Conservation (phyloP, 2,329 filamentous ascomycete species). For the Colletotrichum australisinense region DNA sequence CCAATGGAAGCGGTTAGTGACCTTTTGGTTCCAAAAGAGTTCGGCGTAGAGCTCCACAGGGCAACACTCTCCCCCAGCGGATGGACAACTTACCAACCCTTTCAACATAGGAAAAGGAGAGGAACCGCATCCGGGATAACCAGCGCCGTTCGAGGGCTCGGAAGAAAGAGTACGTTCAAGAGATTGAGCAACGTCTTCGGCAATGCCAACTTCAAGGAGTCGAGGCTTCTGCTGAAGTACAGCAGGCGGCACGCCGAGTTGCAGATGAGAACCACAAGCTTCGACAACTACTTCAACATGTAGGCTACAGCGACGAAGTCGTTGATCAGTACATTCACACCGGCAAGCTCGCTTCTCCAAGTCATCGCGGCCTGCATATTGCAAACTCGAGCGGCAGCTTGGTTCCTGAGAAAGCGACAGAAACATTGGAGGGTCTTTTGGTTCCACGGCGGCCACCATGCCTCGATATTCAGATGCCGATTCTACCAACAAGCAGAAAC, state of each 20-base stretch:
- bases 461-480: constrained; percentile 42
- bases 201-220: constrained; percentile 73
- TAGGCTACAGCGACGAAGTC: constrained; percentile 67
- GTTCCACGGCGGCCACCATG: constrained; percentile 47
- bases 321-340: constrained; percentile 57
- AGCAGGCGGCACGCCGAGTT: constrained; percentile 75
- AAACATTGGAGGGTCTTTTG: constrained; percentile 50
- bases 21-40: background rate
- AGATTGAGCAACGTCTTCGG: constrained; percentile 74
- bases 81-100: constrained; percentile 24
- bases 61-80: background rate
- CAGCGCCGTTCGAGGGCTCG: constrained; percentile 81
- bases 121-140: constrained; percentile 76
- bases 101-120: constrained; percentile 29
- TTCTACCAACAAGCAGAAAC: constrained; percentile 20
- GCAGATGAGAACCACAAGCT: constrained; percentile 77
- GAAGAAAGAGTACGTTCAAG: constrained; percentile 78
- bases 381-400: background rate
- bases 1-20: constrained; percentile 34
- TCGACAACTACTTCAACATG: constrained; percentile 65
- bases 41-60: background rate
- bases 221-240: constrained; percentile 77
- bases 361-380: background rate
- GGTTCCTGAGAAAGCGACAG: background rate
- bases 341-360: background rate